Percentiles rank a stretch among this genome's conserved stretches.
These are phyloP conservation scores for Aspergillus coremiiformis DNA, from an alignment of 495 filamentous ascomycete species.

Conservation along the genomic window DNA sequence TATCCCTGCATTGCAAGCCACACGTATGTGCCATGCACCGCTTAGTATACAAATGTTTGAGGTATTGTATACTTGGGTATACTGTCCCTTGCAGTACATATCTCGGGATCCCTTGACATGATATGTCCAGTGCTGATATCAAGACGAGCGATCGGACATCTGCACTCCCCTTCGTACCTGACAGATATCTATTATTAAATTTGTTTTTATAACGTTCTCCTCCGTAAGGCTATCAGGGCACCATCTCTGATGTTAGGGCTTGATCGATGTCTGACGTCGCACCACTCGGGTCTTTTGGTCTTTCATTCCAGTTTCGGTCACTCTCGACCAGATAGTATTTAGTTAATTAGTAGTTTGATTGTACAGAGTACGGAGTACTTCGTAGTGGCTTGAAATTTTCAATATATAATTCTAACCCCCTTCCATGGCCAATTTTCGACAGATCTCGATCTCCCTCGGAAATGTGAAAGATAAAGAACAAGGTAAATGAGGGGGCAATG, in stretches of 20 bases:
- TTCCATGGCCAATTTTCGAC: background rate
- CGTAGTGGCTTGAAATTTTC: background rate
- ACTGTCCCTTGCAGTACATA: background rate
- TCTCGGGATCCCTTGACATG: background rate
- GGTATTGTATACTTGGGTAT: background rate
- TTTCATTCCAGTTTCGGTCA: background rate
- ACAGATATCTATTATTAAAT: conserved; percentile 14
- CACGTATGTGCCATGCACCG: background rate
- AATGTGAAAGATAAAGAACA: background rate
- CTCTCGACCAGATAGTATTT: background rate
- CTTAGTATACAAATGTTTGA: background rate
- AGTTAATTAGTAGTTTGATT: background rate
- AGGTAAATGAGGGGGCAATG: background rate
- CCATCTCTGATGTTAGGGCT: background rate
- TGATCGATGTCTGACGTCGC: conserved; percentile 9
- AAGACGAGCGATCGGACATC: conserved; percentile 2
- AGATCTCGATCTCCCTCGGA: background rate
- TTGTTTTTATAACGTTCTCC: too few species aligned
- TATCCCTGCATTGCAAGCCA: background rate
- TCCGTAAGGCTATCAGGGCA: conserved; percentile 8
- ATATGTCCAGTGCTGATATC: background rate
- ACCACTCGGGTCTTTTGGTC: conserved; percentile 3
- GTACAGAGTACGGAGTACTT: too few species aligned
- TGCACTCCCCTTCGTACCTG: conserved; percentile 14
- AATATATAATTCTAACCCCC: background rate